These are phyloP conservation scores for Clitopilus hobsonii DNA, from an alignment of 768 basidiomycete species.

Conservation along the genomic window DNA sequence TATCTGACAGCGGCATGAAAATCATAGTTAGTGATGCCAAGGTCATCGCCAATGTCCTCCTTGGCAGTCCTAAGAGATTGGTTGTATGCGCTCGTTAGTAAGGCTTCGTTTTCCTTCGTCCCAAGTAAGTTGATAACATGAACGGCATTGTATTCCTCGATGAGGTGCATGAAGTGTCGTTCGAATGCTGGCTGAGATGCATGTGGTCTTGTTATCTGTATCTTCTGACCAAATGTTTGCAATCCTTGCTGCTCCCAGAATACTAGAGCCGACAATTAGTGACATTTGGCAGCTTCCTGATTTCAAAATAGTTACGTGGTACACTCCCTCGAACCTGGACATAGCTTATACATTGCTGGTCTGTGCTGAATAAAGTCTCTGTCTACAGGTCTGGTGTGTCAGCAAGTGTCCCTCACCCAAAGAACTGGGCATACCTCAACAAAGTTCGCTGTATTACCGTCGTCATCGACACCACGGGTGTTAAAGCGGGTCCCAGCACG, in stretches of 20 bases:
- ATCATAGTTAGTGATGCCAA: slow-evolving; percentile 87
- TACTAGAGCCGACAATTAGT: slow-evolving; percentile 43
- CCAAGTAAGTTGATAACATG: slow-evolving; percentile 93
- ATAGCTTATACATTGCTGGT: slow-evolving; percentile 86
- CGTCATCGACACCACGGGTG: slow-evolving; percentile 93
- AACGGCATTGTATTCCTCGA: slow-evolving; percentile 78
- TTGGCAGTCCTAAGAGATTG: slow-evolving; percentile 71
- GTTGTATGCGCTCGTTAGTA: slow-evolving; percentile 76
- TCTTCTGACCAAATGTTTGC: slow-evolving; percentile 90
- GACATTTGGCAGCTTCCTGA: slow-evolving; percentile 6
- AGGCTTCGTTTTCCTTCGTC: slow-evolving; percentile 87
- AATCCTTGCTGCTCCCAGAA: slow-evolving; percentile 99
- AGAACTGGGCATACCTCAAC: slow-evolving; percentile 70
- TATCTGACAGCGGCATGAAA: slow-evolving; percentile 82
- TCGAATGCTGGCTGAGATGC: slow-evolving; percentile 98
- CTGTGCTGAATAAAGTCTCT: slow-evolving; percentile 84
- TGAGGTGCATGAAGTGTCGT: slow-evolving; percentile 82
- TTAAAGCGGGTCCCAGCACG: slow-evolving; percentile 97
- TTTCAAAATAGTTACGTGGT: slow-evolving; percentile 53
- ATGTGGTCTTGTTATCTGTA: slow-evolving; percentile 93
- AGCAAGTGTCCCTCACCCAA: too few species aligned
- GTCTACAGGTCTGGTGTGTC: slow-evolving; percentile 46
- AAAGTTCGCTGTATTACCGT: slow-evolving; percentile 93
- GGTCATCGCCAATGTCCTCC: slow-evolving; percentile 56
- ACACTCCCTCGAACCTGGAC: slow-evolving; percentile 94